A percentile compares a stretch with the other conserved stretches of the same genome.
These are phyloP conservation scores for Ogataea nakhonphanomensis DNA, from an alignment of 805 yeast species.

Conservation along the genomic window DNA sequence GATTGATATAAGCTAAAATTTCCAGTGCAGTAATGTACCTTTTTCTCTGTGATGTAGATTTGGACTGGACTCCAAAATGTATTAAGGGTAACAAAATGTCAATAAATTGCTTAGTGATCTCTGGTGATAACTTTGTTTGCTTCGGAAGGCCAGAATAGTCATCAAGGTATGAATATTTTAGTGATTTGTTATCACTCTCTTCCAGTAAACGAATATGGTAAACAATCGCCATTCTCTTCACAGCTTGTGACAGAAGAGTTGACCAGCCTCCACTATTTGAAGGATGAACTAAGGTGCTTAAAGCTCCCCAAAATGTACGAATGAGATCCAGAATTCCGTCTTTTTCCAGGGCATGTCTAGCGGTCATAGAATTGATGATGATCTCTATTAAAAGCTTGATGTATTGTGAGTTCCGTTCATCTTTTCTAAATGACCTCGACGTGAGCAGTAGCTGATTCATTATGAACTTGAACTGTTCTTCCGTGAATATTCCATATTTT, in stretches of 20 bases:
- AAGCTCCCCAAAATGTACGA: constrained; percentile 56
- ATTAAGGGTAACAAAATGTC: constrained; percentile 52
- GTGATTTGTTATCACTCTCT: constrained; percentile 41
- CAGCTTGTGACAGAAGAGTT: constrained; percentile 57
- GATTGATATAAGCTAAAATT: constrained; percentile 59
- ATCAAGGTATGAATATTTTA: constrained; percentile 20
- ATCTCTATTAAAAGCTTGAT: constrained; percentile 33
- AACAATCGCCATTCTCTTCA: constrained; percentile 55
- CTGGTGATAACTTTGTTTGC: constrained; percentile 23
- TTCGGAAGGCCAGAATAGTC: constrained; percentile 26
- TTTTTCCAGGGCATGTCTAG: constrained; percentile 38
- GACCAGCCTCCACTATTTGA: constrained; percentile 94
- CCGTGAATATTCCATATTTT: constrained; percentile 60
- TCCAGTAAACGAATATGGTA: constrained; percentile 55
- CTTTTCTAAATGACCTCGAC: constrained; percentile 23
- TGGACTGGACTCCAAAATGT: constrained; percentile 75
- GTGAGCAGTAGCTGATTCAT: constrained; percentile 48
- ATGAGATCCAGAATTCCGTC: constrained; percentile 52
- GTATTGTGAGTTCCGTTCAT: constrained; percentile 26
- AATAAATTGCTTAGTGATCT: constrained; percentile 21
- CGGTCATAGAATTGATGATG: constrained; percentile 61
- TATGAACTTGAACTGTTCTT: constrained; percentile 56
- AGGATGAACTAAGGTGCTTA: constrained; percentile 85
- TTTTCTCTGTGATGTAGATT: constrained; percentile 52
- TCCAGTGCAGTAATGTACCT: constrained; percentile 58